A percentile compares a stretch with the other conserved stretches of the same genome.
These are phyloP conservation scores for Quercus rubra DNA, from an alignment of 306 rosid genomes.

Conservation along the genomic window DNA sequence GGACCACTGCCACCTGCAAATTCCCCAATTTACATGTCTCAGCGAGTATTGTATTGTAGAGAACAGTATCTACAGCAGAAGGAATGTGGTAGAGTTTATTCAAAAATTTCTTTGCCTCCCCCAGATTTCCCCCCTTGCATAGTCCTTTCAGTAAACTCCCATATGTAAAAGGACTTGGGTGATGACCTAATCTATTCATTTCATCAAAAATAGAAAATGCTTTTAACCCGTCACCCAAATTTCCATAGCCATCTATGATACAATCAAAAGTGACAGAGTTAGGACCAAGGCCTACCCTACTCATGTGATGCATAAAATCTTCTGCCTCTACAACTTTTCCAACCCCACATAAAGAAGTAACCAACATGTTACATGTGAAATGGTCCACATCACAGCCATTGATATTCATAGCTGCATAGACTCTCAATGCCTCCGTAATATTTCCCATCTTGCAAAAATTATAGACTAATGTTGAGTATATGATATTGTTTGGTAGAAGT, in stretches of 20 bases:
- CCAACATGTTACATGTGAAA: constrained; percentile 58
- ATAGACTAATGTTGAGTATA: constrained; percentile 67
- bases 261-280: constrained; percentile 53
- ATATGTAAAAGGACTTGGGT: constrained; percentile 59
- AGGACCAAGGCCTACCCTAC: constrained; percentile 53
- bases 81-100: constrained; percentile 47
- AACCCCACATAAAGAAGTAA: constrained; percentile 48
- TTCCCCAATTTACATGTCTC: constrained; percentile 56
- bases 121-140: constrained; percentile 54
- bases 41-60: constrained; percentile 56
- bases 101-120: constrained; percentile 47
- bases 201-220: constrained; percentile 56
- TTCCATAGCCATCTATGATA: constrained; percentile 57
- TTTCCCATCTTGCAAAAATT: constrained; percentile 62
- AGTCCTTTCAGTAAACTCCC: constrained; percentile 66
- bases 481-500: constrained; percentile 42
- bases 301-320: constrained; percentile 64
- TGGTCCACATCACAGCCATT: constrained; percentile 41
- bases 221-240: constrained; percentile 50
- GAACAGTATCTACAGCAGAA: constrained; percentile 44
- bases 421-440: constrained; percentile 48
- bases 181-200: constrained; percentile 57
- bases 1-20: constrained; percentile 45
- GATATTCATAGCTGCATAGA: constrained; percentile 57
- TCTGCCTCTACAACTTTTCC: constrained; percentile 59